Evolutionary conservation across 805 yeast species (phyloP).

Genomic region (Starmerella scarabaei): DNA sequence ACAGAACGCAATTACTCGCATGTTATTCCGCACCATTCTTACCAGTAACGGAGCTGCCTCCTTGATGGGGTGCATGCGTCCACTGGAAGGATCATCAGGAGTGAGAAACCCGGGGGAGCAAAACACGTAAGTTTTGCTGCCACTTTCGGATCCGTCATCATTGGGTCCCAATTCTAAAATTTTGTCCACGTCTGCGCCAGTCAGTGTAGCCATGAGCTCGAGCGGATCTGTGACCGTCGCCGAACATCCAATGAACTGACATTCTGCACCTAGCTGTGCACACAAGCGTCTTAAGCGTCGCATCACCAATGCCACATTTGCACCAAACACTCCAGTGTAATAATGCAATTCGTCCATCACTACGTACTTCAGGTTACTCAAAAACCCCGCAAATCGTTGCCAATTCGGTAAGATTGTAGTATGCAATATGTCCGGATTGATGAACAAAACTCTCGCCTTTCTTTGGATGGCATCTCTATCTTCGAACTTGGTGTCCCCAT

Average conservation of each 20-base stretch:
- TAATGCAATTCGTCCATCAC: constrained; percentile 79
- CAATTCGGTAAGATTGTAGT: constrained; percentile 70
- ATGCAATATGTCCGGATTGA: constrained; percentile 93
- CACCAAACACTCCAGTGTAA: constrained; percentile 82
- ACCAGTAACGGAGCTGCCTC: constrained; percentile 69
- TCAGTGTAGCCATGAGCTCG: constrained; percentile 56
- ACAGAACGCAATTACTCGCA: constrained; percentile 82
- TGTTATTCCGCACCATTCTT: constrained; percentile 46
- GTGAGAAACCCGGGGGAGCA: constrained; percentile 76
- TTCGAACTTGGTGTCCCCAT: constrained; percentile 74
- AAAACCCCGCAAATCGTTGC: constrained; percentile 57
- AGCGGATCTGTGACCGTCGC: constrained; percentile 77
- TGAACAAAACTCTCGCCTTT: constrained; percentile 66
- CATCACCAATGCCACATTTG: constrained; percentile 79
- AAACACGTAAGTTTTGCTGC: constrained; percentile 57
- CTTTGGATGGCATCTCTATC: constrained; percentile 43
- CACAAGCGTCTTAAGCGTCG: constrained; percentile 63
- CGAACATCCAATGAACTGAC: constrained; percentile 77
- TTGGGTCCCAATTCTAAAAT: constrained; percentile 22
- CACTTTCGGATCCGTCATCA: constrained; percentile 79
- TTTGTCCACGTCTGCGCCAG: constrained; percentile 38
- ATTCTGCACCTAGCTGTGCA: constrained; percentile 37
- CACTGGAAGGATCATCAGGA: constrained; percentile 41
- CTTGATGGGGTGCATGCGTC: constrained; percentile 55
- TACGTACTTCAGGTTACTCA: constrained; percentile 51